Conservation (phyloP, 2,329 filamentous ascomycete species). For the Falciphora oryzae region DNA sequence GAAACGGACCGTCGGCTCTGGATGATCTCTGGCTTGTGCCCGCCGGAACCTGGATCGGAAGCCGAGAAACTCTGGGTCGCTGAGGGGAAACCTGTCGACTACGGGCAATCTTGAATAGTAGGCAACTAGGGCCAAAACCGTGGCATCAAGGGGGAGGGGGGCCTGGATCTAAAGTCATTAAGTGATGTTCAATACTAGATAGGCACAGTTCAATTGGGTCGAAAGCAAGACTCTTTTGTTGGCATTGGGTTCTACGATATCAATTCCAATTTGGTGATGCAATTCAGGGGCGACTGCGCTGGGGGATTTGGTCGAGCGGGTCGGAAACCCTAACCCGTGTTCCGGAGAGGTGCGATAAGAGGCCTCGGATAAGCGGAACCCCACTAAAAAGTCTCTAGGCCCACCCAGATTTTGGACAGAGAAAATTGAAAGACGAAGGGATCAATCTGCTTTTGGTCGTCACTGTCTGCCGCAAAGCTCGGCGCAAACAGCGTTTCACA, state of each 20-base stretch:
- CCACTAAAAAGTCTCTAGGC: not conserved
- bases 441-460: not conserved
- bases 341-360: not conserved
- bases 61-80: not conserved
- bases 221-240: no score
- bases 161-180: no score
- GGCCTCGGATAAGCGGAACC: not conserved
- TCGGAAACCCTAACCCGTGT: not conserved
- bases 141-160: no score
- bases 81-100: not conserved
- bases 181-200: no score
- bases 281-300: not conserved
- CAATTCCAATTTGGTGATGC: not conserved
- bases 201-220: no score
- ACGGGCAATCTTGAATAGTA: not conserved
- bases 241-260: not conserved
- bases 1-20: not conserved
- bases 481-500: not conserved
- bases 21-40: not conserved
- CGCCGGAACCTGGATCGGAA: not conserved
- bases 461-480: not conserved
- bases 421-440: not conserved
- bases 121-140: no score
- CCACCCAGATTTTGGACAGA: not conserved
- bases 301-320: no score